Conservation (phyloP, 1,139 yeast genomes). For the Hyphopichia burtonii region DNA sequence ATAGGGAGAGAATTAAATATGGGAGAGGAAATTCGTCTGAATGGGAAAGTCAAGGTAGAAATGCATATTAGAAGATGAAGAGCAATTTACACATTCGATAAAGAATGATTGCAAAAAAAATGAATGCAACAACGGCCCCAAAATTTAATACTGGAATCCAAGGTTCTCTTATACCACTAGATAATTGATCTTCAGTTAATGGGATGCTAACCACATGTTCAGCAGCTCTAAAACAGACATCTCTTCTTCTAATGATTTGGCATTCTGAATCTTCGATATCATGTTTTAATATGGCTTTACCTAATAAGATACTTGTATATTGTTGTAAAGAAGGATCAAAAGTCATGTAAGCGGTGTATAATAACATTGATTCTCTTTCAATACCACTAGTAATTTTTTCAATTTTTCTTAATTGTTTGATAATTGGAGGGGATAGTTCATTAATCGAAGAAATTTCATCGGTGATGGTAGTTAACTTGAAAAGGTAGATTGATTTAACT, state of each 20-base stretch:
- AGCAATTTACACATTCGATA: constrained; percentile 25
- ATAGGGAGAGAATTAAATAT: not conserved
- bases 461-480: constrained; percentile 27
- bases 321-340: constrained; percentile 37
- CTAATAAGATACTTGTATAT: constrained; percentile 39
- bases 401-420: constrained; percentile 32
- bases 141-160: constrained; percentile 22
- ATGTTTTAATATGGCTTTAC: constrained; percentile 42
- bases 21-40: too few species aligned
- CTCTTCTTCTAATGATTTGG: constrained; percentile 36
- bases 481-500: constrained; percentile 22
- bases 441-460: constrained; percentile 22
- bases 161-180: constrained; percentile 16
- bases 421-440: constrained; percentile 20
- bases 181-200: constrained; percentile 28
- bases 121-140: constrained; percentile 18
- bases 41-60: too few species aligned
- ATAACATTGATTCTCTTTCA: constrained; percentile 31
- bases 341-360: constrained; percentile 29
- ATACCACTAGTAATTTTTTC: constrained; percentile 40
- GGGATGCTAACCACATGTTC: constrained; percentile 47
- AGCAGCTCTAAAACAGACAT: constrained; percentile 43
- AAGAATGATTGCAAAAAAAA: constrained; percentile 19
- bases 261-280: constrained; percentile 32
- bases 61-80: not conserved